These are phyloP conservation scores for Aspergillus melleus DNA, from an alignment of 2,329 filamentous ascomycete species.

Conservation along the genomic window DNA sequence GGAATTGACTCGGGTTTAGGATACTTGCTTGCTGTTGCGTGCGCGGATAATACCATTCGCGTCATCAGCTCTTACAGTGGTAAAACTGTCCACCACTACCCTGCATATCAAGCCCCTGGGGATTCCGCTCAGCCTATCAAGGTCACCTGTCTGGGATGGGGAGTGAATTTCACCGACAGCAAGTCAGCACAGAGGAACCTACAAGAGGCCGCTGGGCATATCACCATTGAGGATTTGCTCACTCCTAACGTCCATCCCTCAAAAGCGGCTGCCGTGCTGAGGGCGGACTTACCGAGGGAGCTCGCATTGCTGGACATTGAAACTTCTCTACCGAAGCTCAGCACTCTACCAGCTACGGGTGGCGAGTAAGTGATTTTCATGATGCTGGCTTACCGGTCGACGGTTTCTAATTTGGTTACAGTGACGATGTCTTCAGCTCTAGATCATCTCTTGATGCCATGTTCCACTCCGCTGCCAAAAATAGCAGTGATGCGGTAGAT, in stretches of 20 bases:
- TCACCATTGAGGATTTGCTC: constrained; percentile 45
- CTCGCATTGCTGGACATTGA: constrained; percentile 76
- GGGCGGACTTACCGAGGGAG: constrained; percentile 67
- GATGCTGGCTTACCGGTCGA: background rate
- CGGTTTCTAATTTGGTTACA: constrained; percentile 29
- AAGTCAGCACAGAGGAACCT: constrained; percentile 45
- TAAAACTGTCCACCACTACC: constrained; percentile 75
- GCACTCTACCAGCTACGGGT: constrained; percentile 65
- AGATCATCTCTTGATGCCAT: constrained; percentile 68
- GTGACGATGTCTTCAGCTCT: constrained; percentile 65
- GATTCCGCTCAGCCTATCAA: constrained; percentile 20
- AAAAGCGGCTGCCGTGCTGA: constrained; percentile 37
- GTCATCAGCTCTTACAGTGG: constrained; percentile 77
- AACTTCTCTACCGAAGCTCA: constrained; percentile 72
- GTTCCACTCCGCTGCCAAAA: constrained; percentile 62
- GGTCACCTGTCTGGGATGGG: constrained; percentile 55
- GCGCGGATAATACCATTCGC: constrained; percentile 76
- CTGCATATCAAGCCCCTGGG: constrained; percentile 25
- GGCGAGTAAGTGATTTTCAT: constrained; percentile 49
- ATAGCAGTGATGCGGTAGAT: constrained; percentile 73
- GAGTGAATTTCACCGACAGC: constrained; percentile 55
- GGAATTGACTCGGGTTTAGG: constrained; percentile 19
- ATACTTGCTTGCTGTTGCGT: constrained; percentile 77
- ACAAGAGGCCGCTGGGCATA: constrained; percentile 31
- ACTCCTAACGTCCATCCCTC: constrained; percentile 38